Evolutionary conservation across 177 flowering plant species (phyloP).

Genomic region (Telopea speciosissima): DNA sequence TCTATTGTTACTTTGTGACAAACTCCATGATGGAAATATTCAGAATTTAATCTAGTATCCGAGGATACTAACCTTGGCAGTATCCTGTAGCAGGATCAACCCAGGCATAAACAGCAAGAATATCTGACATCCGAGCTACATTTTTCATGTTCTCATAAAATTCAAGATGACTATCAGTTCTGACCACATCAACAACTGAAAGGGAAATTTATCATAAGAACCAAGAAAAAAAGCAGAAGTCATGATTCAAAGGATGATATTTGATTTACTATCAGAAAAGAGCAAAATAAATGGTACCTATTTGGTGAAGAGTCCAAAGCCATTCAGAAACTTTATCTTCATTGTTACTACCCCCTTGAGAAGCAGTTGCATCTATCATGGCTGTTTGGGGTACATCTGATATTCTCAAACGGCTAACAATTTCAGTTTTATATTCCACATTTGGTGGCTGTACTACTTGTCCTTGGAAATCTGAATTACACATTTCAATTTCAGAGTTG

Average conservation of each 20-base stretch:
- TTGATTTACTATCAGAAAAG: background rate
- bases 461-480: conserved; percentile 21
- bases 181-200: conserved; percentile 88
- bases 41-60: background rate
- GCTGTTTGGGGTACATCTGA: conserved; percentile 45
- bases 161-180: conserved; percentile 92
- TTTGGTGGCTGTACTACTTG: conserved; percentile 20
- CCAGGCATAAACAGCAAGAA: conserved; percentile 96
- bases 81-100: conserved; percentile 93
- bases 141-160: conserved; percentile 71
- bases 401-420: conserved; percentile 36
- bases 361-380: conserved; percentile 21
- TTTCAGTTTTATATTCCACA: conserved; percentile 26
- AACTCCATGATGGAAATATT: conserved; percentile 4
- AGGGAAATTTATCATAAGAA: background rate
- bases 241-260: background rate
- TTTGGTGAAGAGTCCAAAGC: conserved; percentile 91
- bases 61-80: conserved; percentile 61
- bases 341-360: conserved; percentile 30
- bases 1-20: background rate
- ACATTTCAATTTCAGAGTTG: conserved; percentile 39
- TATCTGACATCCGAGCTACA: conserved; percentile 94
- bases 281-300: conserved; percentile 35
- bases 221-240: background rate
- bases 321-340: conserved; percentile 81